Conservation (phyloP, 371 early-diverging fungal species). For the Spiromyces aspiralis region DNA sequence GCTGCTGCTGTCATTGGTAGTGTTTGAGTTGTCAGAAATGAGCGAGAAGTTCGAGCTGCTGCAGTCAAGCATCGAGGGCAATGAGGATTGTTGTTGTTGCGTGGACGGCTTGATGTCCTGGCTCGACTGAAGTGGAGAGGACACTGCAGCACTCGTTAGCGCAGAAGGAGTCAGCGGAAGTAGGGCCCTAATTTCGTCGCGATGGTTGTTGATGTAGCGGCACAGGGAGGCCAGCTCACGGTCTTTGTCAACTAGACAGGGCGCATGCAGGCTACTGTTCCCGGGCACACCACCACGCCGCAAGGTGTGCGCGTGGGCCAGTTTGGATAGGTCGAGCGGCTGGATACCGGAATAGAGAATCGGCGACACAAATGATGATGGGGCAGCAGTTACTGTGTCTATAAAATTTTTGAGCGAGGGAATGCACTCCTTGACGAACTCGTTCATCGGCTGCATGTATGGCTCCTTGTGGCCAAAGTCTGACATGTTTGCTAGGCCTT, state of each 20-base stretch:
- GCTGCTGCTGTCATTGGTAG: neutral
- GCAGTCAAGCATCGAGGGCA: neutral
- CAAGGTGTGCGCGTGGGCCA: neutral
- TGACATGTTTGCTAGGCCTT: conserved; percentile 89
- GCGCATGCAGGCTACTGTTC: neutral
- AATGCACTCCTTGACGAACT: neutral
- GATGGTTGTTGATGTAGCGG: neutral
- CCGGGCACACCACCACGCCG: neutral
- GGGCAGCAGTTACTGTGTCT: neutral
- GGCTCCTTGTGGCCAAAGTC: conserved; percentile 69
- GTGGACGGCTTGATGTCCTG: neutral
- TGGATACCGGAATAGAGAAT: neutral
- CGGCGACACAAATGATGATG: neutral
- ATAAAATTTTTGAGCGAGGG: neutral
- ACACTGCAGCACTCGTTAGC: neutral
- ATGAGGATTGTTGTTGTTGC: neutral
- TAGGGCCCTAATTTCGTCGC: neutral
- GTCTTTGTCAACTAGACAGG: neutral
- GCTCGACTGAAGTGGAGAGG: neutral
- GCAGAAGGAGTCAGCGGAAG: neutral
- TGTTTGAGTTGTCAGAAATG: neutral
- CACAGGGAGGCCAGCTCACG: neutral
- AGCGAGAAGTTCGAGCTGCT: neutral
- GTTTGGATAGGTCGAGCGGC: no score
- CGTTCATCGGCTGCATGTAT: conserved; percentile 44